phyloP scores from a whole-genome alignment of 441 rosid genomes.

The Populus hybrid region DNA sequence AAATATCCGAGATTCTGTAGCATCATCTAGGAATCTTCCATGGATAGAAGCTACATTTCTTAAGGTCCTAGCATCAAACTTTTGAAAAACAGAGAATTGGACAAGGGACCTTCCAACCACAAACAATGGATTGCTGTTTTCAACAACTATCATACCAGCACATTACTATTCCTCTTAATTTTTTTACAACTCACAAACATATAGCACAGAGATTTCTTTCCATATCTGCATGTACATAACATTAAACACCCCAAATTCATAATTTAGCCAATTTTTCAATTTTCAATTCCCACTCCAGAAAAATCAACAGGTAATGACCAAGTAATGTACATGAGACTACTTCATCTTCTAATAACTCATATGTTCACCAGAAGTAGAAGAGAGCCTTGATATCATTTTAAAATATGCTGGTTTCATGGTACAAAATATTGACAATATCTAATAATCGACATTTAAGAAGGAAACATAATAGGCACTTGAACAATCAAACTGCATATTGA shows the following conservation, averaged over 20 bases:
- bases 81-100: background rate
- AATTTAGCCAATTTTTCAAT: background rate
- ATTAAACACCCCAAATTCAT: background rate
- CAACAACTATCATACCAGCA: background rate
- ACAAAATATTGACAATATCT: background rate
- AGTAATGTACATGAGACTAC: background rate
- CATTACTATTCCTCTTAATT: background rate
- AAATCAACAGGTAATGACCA: background rate
- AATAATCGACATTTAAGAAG: background rate
- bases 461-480: background rate
- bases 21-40: background rate
- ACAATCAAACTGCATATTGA: background rate
- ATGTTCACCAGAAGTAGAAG: background rate
- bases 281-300: background rate
- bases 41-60: background rate
- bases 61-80: background rate
- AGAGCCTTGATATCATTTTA: background rate
- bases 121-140: background rate
- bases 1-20: background rate
- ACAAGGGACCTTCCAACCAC: background rate
- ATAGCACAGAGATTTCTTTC: too few relatives aligned
- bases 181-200: background rate
- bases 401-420: background rate
- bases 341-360: background rate
- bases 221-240: background rate